Evolutionary conservation across 345 rosid species (phyloP).

Genomic region (Eucalyptus tenuipes): DNA sequence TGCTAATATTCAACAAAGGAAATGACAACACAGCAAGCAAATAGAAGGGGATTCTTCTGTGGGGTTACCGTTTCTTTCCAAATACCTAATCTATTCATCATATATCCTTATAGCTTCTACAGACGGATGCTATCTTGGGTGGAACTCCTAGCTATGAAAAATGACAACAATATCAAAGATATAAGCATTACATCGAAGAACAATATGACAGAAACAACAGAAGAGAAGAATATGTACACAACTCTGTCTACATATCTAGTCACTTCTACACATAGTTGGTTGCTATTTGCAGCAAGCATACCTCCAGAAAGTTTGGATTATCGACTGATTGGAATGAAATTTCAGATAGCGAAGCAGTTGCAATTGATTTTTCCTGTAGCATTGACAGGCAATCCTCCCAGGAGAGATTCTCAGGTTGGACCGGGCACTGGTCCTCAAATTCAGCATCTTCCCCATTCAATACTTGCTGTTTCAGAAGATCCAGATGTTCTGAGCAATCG

Average conservation of each 20-base stretch:
- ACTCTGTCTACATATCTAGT: background rate
- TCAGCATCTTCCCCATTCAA: constrained; percentile 5
- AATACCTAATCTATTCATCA: background rate
- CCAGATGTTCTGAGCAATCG: constrained; percentile 16
- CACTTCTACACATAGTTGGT: background rate
- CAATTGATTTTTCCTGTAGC: background rate
- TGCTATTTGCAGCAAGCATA: background rate
- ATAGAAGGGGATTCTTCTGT: background rate
- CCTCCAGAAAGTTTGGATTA: constrained; percentile 15
- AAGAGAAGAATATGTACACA: background rate
- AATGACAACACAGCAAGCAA: background rate
- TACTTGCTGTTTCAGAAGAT: constrained; percentile 11
- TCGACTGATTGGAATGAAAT: constrained; percentile 2
- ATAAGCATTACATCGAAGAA: background rate
- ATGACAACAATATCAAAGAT: background rate
- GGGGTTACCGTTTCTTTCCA: background rate
- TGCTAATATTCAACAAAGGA: background rate
- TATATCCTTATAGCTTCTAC: background rate
- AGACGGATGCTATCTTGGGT: background rate
- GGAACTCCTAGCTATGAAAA: background rate
- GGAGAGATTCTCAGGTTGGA: constrained; percentile 5
- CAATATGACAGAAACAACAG: background rate
- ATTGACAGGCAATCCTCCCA: constrained; percentile 3
- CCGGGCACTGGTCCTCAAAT: constrained; percentile 32
- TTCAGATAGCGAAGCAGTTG: constrained; percentile 1